Percentiles rank a stretch among this genome's conserved stretches.
Conservation (phyloP, 345 rosid species). For the Streptanthus diversifolius region DNA sequence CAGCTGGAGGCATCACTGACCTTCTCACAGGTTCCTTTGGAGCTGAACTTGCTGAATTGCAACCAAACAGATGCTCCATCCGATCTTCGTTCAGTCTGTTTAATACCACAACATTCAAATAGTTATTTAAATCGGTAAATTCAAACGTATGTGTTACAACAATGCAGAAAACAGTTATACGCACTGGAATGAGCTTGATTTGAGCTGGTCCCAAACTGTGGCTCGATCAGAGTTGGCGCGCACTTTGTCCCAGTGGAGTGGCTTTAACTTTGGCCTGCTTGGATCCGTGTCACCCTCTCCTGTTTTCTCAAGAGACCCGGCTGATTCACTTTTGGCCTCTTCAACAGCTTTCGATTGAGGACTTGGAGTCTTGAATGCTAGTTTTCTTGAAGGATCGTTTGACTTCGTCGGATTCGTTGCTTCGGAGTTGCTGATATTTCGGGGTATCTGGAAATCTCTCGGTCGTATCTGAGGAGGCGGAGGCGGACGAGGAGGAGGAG, state of each 20-base stretch:
- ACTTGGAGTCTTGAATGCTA: constrained; percentile 43
- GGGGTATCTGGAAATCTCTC: constrained; percentile 20
- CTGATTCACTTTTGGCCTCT: constrained; percentile 28
- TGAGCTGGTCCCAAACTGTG: constrained; percentile 98
- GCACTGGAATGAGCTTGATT: constrained; percentile 95
- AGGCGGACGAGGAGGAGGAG: constrained; percentile 41
- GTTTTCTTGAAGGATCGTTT: constrained; percentile 29
- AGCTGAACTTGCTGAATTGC: constrained; percentile 59
- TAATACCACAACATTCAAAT: constrained; percentile 1
- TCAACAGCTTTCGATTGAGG: constrained; percentile 42
- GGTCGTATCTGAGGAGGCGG: constrained; percentile 38
- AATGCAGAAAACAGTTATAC: constrained; percentile 24
- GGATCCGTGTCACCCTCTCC: constrained; percentile 70
- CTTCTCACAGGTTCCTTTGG: constrained; percentile 63
- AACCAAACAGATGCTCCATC: constrained; percentile 96
- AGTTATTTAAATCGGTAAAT: neutral
- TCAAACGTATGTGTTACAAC: neutral
- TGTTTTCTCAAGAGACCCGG: constrained; percentile 47
- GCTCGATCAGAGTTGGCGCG: constrained; percentile 94
- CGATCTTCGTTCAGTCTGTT: constrained; percentile 86
- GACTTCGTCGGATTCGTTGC: constrained; percentile 34
- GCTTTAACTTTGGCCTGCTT: constrained; percentile 74
- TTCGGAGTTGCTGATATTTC: constrained; percentile 26
- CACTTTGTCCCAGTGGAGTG: constrained; percentile 99
- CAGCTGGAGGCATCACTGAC: constrained; percentile 65